These are phyloP conservation scores for Curvularia lunata DNA, from an alignment of 2,329 filamentous ascomycete genomes.

Conservation along the genomic window DNA sequence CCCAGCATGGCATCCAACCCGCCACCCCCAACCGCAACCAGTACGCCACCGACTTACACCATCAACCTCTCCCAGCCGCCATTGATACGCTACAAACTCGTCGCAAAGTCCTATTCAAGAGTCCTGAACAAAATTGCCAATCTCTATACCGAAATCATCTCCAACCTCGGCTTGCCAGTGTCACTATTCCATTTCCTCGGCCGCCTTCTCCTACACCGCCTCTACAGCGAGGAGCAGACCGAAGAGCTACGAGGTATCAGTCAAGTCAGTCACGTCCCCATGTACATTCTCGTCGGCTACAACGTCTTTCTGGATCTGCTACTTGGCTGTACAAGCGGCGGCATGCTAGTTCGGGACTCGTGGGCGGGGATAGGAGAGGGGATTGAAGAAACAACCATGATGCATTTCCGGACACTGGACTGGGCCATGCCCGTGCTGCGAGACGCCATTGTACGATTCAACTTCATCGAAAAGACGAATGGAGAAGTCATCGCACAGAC, in stretches of 20 bases:
- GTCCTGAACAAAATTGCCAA: constrained; percentile 53
- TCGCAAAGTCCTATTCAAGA: constrained; percentile 56
- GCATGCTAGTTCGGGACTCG: constrained; percentile 40
- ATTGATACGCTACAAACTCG: constrained; percentile 57
- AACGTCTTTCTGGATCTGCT: constrained; percentile 69
- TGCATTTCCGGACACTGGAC: constrained; percentile 63
- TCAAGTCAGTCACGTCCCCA: constrained; percentile 56
- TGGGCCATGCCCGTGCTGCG: constrained; percentile 56
- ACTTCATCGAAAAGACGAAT: constrained; percentile 45
- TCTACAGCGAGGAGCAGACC: constrained; percentile 64
- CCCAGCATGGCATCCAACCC: background rate
- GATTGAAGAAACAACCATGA: constrained; percentile 45
- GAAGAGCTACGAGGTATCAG: constrained; percentile 67
- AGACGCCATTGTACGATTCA: constrained; percentile 50
- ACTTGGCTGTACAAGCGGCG: constrained; percentile 70
- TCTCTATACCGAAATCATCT: constrained; percentile 61
- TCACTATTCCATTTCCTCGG: constrained; percentile 58
- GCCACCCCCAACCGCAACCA: background rate
- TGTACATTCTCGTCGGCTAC: constrained; percentile 67
- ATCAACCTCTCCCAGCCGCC: constrained; percentile 65
- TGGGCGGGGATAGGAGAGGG: background rate
- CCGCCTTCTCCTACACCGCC: constrained; percentile 55
- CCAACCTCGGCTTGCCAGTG: constrained; percentile 20
- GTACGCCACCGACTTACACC: constrained; percentile 48
- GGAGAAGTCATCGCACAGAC: constrained; percentile 54